phyloP scores from a whole-genome alignment of 2,329 filamentous ascomycete genomes.

The Fusarium burgessii region DNA sequence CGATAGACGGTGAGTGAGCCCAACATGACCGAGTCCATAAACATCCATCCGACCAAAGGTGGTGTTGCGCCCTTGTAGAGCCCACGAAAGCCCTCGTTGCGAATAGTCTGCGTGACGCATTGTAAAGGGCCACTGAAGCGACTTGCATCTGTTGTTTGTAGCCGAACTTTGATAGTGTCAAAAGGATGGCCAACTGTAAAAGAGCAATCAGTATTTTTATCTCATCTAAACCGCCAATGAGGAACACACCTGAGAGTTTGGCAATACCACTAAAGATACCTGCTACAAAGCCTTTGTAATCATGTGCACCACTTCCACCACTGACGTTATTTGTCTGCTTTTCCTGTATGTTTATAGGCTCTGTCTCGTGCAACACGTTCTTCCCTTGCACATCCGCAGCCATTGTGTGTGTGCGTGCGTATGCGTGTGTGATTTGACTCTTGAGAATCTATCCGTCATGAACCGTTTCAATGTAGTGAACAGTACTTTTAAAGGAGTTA shows the following conservation, averaged over 20 bases:
- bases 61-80: conserved; percentile 96
- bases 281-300: conserved; percentile 96
- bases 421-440: background rate
- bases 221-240: background rate
- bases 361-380: background rate
- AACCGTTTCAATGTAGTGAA: background rate
- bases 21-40: conserved; percentile 94
- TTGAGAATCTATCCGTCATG: conserved; percentile 18
- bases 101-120: conserved; percentile 85
- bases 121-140: conserved; percentile 90
- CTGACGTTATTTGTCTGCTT: conserved; percentile 14
- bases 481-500: background rate
- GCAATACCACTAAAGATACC: conserved; percentile 96
- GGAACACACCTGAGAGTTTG: conserved; percentile 79
- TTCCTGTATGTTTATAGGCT: background rate
- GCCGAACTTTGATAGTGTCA: conserved; percentile 95
- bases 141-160: conserved; percentile 83
- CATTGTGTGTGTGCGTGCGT: conserved; percentile 24
- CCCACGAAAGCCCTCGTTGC: conserved; percentile 84
- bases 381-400: conserved; percentile 39
- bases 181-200: conserved; percentile 76
- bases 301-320: conserved; percentile 48
- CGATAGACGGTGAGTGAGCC: conserved; percentile 93
- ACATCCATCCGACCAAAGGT: conserved; percentile 96
- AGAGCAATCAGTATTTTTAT: conserved; percentile 9